phyloP scores from a whole-genome alignment of 768 basidiomycete genomes.

The Agrocybe praecox region DNA sequence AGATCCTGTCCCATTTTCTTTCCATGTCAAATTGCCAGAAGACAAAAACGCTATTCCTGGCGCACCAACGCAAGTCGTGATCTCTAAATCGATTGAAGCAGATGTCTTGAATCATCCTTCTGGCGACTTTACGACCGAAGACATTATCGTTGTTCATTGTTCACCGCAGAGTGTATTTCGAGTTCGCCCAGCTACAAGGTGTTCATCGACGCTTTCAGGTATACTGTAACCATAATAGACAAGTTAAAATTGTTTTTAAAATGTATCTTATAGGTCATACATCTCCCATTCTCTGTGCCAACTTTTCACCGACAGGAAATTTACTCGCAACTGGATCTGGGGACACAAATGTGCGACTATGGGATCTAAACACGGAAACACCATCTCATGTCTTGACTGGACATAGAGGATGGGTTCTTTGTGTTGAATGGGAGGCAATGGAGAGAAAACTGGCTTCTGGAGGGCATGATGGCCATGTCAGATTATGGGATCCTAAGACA shows the following conservation, averaged over 20 bases:
- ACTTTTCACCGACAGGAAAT: constrained; percentile 92
- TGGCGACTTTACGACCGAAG: constrained; percentile 78
- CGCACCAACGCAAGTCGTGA: constrained; percentile 75
- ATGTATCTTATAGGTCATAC: constrained; percentile 66
- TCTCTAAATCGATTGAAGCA: constrained; percentile 80
- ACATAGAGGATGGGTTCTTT: constrained; percentile 95
- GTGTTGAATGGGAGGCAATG: constrained; percentile 96
- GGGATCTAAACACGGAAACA: constrained; percentile 93
- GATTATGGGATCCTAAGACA: constrained; percentile 92
- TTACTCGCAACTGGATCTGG: constrained; percentile 94
- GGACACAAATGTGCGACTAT: constrained; percentile 89
- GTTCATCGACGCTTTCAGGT: constrained; percentile 91
- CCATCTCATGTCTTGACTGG: constrained; percentile 87
- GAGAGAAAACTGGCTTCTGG: constrained; percentile 92
- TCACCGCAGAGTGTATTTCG: constrained; percentile 95
- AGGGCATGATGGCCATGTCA: constrained; percentile 90
- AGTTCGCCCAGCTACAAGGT: constrained; percentile 91
- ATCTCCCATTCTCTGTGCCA: constrained; percentile 91
- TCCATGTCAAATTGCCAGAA: constrained; percentile 79
- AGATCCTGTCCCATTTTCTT: constrained; percentile 90
- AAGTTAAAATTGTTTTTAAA: not conserved
- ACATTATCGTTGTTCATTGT: constrained; percentile 85
- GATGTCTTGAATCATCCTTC: constrained; percentile 81
- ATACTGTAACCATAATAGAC: constrained; percentile 16
- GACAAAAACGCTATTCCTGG: constrained; percentile 47